phyloP scores from a whole-genome alignment of 2,329 filamentous ascomycete species.

The Diplocarpon rosae region DNA sequence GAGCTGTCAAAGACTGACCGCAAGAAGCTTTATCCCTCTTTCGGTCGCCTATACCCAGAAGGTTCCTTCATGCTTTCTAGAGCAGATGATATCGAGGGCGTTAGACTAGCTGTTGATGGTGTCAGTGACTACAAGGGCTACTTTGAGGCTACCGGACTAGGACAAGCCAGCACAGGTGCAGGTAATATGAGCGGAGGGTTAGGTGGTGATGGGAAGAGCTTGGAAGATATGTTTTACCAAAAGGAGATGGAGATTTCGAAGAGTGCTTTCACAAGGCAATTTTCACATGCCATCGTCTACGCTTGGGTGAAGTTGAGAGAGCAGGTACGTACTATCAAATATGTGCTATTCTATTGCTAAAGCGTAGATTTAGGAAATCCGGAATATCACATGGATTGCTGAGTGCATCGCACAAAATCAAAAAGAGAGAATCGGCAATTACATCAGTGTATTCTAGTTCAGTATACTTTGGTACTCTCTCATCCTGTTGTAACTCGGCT shows the following conservation, averaged over 20 bases:
- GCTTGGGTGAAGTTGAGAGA: conserved; percentile 96
- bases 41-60: conserved; percentile 86
- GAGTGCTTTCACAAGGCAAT: conserved; percentile 87
- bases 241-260: conserved; percentile 99
- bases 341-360: background rate
- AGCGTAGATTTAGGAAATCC: conserved; percentile 63
- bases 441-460: conserved; percentile 85
- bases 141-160: conserved; percentile 82
- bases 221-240: conserved; percentile 97
- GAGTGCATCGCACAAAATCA: conserved; percentile 99
- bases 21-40: conserved; percentile 89
- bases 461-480: conserved; percentile 10
- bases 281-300: conserved; percentile 90
- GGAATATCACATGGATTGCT: conserved; percentile 98
- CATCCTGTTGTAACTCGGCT: conserved; percentile 3
- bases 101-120: conserved; percentile 85
- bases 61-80: conserved; percentile 89
- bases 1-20: conserved; percentile 88
- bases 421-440: conserved; percentile 97
- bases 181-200: conserved; percentile 77
- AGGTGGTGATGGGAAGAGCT: conserved; percentile 72
- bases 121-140: conserved; percentile 90
- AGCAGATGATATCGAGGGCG: conserved; percentile 89
- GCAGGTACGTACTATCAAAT: conserved; percentile 53
- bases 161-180: conserved; percentile 58